These are phyloP conservation scores for Stromatinia cepivora DNA, from an alignment of 2,329 filamentous ascomycete genomes.

Conservation along the genomic window DNA sequence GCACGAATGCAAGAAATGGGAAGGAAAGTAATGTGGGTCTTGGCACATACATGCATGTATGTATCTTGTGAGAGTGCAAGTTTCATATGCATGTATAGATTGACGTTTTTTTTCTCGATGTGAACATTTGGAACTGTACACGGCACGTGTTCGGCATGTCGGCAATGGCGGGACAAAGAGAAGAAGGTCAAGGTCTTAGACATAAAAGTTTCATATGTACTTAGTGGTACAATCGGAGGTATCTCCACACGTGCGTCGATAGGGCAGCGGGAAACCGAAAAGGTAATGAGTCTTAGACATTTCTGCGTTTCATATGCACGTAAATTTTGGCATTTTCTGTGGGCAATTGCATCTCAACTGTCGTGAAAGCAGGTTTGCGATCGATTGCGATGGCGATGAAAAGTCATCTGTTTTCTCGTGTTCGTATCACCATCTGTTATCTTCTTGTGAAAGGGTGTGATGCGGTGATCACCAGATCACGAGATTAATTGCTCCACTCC, in stretches of 20 bases:
- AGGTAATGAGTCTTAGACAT: conserved; percentile 8
- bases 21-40: background rate
- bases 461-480: conserved; percentile 20
- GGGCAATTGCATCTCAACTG: background rate
- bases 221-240: background rate
- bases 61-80: background rate
- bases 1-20: background rate
- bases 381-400: conserved; percentile 2
- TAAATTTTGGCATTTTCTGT: conserved; percentile 6
- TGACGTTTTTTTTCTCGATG: background rate
- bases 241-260: background rate
- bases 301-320: background rate
- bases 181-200: conserved; percentile 3
- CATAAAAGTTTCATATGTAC: background rate
- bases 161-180: background rate
- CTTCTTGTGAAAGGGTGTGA: background rate
- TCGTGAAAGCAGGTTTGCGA: conserved; percentile 15
- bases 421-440: conserved; percentile 1
- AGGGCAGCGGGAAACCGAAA: conserved; percentile 4
- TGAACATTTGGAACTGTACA: background rate
- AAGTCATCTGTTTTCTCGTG: conserved; percentile 6
- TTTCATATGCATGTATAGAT: conserved; percentile 5
- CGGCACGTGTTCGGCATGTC: conserved; percentile 7
- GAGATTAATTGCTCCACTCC: conserved; percentile 14
- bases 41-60: background rate